These are phyloP conservation scores for Termitomyces heimii DNA, from an alignment of 768 basidiomycete genomes.

Conservation along the genomic window DNA sequence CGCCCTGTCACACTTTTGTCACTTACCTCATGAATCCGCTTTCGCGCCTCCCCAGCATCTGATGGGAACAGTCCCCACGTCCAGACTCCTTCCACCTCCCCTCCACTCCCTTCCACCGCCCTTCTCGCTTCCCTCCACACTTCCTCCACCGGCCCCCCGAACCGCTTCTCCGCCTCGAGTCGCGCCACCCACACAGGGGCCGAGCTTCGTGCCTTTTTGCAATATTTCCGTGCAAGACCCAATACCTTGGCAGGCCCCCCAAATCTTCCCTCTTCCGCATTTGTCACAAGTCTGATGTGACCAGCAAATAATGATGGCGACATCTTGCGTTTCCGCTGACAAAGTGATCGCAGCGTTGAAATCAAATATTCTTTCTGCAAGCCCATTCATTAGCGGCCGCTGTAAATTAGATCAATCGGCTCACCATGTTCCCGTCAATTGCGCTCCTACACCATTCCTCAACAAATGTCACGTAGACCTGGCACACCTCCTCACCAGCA, in stretches of 20 bases:
- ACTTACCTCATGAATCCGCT: constrained; percentile 28
- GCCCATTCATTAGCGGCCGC: constrained; percentile 16
- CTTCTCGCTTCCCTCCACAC: constrained; percentile 42
- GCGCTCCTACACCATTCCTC: constrained; percentile 43
- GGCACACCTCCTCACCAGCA: constrained; percentile 18
- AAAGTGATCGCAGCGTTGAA: constrained; percentile 33
- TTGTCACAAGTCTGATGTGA: constrained; percentile 24
- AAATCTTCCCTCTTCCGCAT: constrained; percentile 6
- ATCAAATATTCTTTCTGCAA: constrained; percentile 52
- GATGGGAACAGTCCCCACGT: constrained; percentile 41
- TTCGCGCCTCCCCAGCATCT: constrained; percentile 14
- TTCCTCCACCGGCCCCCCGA: constrained; percentile 18
- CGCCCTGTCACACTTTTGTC: not conserved
- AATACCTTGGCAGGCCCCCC: constrained; percentile 27
- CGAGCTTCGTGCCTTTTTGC: constrained; percentile 26
- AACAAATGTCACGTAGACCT: constrained; percentile 45
- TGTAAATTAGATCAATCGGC: not conserved
- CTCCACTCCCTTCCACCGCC: constrained; percentile 22
- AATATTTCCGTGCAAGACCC: constrained; percentile 41
- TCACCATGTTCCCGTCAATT: constrained; percentile 44
- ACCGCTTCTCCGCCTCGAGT: constrained; percentile 35
- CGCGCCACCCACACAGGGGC: constrained; percentile 49
- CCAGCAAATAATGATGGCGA: constrained; percentile 25
- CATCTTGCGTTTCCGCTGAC: constrained; percentile 9
- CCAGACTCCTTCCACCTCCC: constrained; percentile 40